Evolutionary conservation across 768 basidiomycete genomes (phyloP), one percentile per base, ranked within the genome.

Genomic region (Termitomyces bulborhizus): DNA sequence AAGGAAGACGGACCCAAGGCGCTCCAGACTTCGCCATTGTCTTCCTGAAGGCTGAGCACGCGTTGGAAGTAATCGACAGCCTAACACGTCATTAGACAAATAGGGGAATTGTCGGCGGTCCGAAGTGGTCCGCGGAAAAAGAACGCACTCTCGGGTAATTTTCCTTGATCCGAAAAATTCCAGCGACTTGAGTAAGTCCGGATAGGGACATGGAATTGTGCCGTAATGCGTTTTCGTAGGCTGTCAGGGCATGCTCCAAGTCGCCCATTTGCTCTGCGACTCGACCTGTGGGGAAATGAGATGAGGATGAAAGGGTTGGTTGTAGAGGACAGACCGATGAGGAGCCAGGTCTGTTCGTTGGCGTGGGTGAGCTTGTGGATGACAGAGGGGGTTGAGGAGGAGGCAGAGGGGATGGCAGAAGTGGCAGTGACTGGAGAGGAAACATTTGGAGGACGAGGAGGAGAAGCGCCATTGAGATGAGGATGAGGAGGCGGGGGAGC

Each of bases 21-120:
- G 65, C 92, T 93, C 96, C 96, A 98, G 55, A 97, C 91, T 76
- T 98, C 96, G 66, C 96, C 96, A 72, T 97, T 97, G 72, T 97
- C 93, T 72, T 93, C 92, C 64, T 94, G 87, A 55, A 97, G 80
- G 60, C 79, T 77, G 53, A 98, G 81, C 21, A 95, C 93, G 45
- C 95, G 86, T 64, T 97, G 92, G 69, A 97, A 98, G 74, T 90
- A 97, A 57, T 98, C 96, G 69, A 98, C 86, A 46, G 96, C 96
- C 91, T 94, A 71, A 73, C 61, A 74, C 73, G 72, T 73, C 72
- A 77, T 71, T 29, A 46, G 62, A 43, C 63, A 69, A 46, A 66
- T 42, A 61, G 57, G 62, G 57, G 65, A 61, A 58, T 62, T 54
- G 54, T 59, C 61, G 62, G 63, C 57, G 63, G 49, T 66, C 65